phyloP scores from a whole-genome alignment of 306 rosid species.

The Boehmeria nivea region DNA sequence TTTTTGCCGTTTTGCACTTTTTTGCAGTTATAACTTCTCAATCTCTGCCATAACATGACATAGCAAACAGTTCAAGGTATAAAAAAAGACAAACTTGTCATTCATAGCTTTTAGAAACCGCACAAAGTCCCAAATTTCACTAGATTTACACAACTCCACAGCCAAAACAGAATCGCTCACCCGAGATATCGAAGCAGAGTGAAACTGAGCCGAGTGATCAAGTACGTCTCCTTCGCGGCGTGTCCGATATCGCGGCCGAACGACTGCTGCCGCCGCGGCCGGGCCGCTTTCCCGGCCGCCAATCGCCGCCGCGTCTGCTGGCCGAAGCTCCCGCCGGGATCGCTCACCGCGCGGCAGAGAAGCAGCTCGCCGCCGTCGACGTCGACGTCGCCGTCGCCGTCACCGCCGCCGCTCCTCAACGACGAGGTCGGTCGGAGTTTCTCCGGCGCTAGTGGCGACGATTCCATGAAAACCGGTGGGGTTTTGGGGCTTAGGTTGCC shows the following conservation, averaged over 20 bases:
- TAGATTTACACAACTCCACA: too few relatives aligned
- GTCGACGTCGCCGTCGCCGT: neutral
- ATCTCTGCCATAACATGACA: neutral
- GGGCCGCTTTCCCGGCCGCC: neutral
- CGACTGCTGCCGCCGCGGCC: slow-evolving; percentile 28
- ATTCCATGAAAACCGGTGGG: neutral
- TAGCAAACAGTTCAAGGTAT: neutral
- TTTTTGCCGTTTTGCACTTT: too few relatives aligned
- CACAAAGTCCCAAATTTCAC: too few relatives aligned
- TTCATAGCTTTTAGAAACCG: too few relatives aligned
- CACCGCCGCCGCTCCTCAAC: slow-evolving; percentile 2
- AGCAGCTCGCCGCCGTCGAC: slow-evolving; percentile 13
- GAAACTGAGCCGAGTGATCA: slow-evolving; percentile 65
- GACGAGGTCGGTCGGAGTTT: slow-evolving; percentile 4
- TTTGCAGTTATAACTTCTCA: too few relatives aligned
- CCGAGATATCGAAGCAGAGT: slow-evolving; percentile 85
- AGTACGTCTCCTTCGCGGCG: slow-evolving; percentile 72
- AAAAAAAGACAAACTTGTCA: too few relatives aligned
- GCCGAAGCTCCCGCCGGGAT: slow-evolving; percentile 12
- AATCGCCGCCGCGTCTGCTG: slow-evolving; percentile 31
- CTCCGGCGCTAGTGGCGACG: slow-evolving; percentile 6
- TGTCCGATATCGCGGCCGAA: slow-evolving; percentile 41
- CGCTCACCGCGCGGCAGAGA: slow-evolving; percentile 15
- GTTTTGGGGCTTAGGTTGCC: too few relatives aligned
- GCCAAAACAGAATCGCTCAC: slow-evolving; percentile 21